Base-by-base conservation (phyloP, 352 stramenopile species). In the Phytophthora chlamydospora region DNA sequence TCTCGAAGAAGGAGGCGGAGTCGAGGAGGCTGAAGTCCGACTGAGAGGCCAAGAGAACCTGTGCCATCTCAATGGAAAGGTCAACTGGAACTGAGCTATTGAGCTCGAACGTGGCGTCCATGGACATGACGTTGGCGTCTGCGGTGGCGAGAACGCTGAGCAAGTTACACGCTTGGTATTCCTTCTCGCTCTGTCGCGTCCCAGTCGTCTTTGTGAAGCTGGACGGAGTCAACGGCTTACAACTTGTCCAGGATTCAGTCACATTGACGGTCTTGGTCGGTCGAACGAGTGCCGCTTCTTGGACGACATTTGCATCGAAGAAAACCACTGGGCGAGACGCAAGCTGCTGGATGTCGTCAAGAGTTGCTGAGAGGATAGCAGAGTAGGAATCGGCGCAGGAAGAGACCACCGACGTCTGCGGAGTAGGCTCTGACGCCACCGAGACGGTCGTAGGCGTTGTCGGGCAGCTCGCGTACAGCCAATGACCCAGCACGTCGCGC, bases 401-500 rank as follows among this genome's bases (percentile, higher is more conserved):
- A 21, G 62, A 29, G 24, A 53, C 45, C 4, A 55, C 58, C 0
- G 58, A 73, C 0, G 62, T 63, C 9, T 70, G 40, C 0, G 63
- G 50, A 14, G 60, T 11, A 0, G 64, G 24, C 24, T 66, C 54
- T 6, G 52, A 50, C 4, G 74, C 32, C 17, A 75, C 33, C 7
- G 31, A 45, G 4, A 74, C 5, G 2, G 57, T 49, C n/a, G 17
- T 41, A 1, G 83, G 63, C 0, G 57, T 68, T 0, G 70, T 89
- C 2, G 71, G 63, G 24, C 84, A 93, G 1, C 74, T 68, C 6
- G 77, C 78, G 33, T 88, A 61, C 16, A 89, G 31, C 84, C 84
- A 93, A 51, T 91, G 81, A 0, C 84, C 77, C 0, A 89, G 46
- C 5, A 91, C 78, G 24, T 93, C 81, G 4, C 80, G 76, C 5